Base-by-base conservation (phyloP, 371 early-diverging fungal species). In the Mucor irregularis region DNA sequence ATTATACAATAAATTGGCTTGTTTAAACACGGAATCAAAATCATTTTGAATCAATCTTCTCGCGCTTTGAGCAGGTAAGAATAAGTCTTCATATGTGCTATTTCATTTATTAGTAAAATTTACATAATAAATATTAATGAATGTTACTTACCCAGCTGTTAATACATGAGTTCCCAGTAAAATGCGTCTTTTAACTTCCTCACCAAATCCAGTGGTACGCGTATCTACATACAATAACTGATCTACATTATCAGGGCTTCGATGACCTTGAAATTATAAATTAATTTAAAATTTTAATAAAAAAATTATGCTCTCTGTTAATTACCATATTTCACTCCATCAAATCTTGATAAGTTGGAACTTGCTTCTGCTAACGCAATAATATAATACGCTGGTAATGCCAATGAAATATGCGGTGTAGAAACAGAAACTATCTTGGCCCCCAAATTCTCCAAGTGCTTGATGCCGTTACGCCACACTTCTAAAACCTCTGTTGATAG, bases 351-450 rank as follows among this genome's bases (percentile, higher is more conserved):
- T 58, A 97, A 62, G 62, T 95, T 96, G 14, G 93, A 94, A 11
- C 90, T 87, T 4, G 97, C 96, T 70, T 96, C 97, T 9, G 96
- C 95, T 7, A 90, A 80, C 4, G 94, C 95, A 43, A 96, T 66
- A 1, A 90, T 87, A 59, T 95, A 92, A 67, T 97, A 97, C 1
- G 93, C 84, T 13, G 95, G 81, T 19, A 97, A 79, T 2, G 94
- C 88, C 33, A 80, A 66, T 14, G 74, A 66, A 0, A 88, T 88
- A 63, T 85, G 80, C 1, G 92, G 91, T 34, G 93, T 67, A 0
- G 87, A 82, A 0, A 96, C 85, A 0, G 85, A 73, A 0, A 84
- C 74, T 7, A 95, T 76, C 0, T 75, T 73, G 1, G 92, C 93
- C 0, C 94, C 95, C 14, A 65, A 73, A 3, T 63, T 60, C 31